Evolutionary conservation across 352 stramenopile genomes (phyloP), one percentile per base, ranked within the genome.

Genomic region (Globisporangium perplexum): DNA sequence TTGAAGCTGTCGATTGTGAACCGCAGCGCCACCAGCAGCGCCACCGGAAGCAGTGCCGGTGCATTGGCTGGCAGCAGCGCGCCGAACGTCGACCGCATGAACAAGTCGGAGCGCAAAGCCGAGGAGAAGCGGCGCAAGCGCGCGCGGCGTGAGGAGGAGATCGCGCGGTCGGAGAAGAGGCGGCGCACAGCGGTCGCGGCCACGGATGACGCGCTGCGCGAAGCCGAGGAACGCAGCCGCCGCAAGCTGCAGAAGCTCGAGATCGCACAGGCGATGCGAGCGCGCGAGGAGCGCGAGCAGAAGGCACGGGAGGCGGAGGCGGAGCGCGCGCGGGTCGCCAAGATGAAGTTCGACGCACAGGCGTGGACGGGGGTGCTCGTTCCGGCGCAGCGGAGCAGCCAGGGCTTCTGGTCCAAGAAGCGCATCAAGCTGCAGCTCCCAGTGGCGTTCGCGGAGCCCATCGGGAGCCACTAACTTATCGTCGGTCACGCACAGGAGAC

Each of bases 61-160:
- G 17, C 18, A 10, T 11, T 20, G 30, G n/a, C 28, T 7, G 63
- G 66, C 10, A 83, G 10, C 10, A 18, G 18, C 14, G 47, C 31
- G 2, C 64, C 68, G 10, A 87, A 74, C 35, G 62, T 88, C 54
- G 77, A 89, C 26, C 74, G 76, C 8, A 88, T 89, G 76, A 92
- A 83, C 59, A 94, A 94, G 33, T 82, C 77, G 43, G 82, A 93
- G 62, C 84, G 84, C 22, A 94, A 94, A 47, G 78, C 83, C 4
- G 84, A 94, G 66, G 83, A 94, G 56, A 90, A 90, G 57, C 70
- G 77, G 10, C 82, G 82, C 26, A 94, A 93, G 54, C 77, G 77
- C 20, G 65, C 62, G 11, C 66, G 79, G 7, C 76, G 79, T 2
- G 84, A 93, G 62, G 80, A 93, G 59, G 82, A 93, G 57, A 74